Base-by-base conservation (phyloP, 1,284 basidiomycete species). In the Apiotrichum domesticum region DNA sequence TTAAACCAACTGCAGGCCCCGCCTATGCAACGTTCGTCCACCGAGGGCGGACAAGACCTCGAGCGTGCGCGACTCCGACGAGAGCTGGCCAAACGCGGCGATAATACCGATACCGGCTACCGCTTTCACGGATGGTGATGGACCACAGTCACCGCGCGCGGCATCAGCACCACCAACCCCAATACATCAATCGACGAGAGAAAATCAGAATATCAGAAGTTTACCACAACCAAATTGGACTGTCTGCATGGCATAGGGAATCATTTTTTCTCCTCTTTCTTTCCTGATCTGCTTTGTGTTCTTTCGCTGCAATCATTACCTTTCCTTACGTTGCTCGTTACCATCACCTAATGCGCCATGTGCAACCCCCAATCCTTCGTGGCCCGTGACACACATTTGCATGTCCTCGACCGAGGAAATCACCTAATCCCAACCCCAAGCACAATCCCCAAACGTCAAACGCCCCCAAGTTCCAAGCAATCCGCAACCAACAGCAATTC, bases 41-140 rank as follows among this genome's bases (percentile, higher is more conserved):
- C 71, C 3, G 71, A 71, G 15, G 70, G 69, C 6, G 32, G 32
- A 6, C 54, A 57, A 13, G 59, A 63, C 9, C 33, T 52, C 35
- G 59, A 56, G 47, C 59, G 56, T 6, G 64, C 61, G 44, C 40
- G 63, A 15, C 54, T 62, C 34, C 61, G 57, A 48, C 56, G 61
- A 34, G 66, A 69, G 52, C 53, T 69, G 42, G 61, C 59, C 7
- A 62, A 61, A 50, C 48, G 67, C 33, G 58, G 57, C 45, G 63
- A 66, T 43, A 56, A 57, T 11, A 65, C 62, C 33, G 69, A 74
- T 56, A 69, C 66, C 14, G 67, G 69, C 55, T 75, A 74, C 62
- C 57, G 73, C 21, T 55, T 57, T 15, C 73, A 75, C 61, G 73
- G 73, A 15, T 75, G 73, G 73, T 75, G 50, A 33, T 10, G 29